Evolutionary conservation across 2,329 filamentous ascomycete genomes (phyloP), one percentile per base, ranked within the genome.

Genomic region (Colletotrichum sp.): DNA sequence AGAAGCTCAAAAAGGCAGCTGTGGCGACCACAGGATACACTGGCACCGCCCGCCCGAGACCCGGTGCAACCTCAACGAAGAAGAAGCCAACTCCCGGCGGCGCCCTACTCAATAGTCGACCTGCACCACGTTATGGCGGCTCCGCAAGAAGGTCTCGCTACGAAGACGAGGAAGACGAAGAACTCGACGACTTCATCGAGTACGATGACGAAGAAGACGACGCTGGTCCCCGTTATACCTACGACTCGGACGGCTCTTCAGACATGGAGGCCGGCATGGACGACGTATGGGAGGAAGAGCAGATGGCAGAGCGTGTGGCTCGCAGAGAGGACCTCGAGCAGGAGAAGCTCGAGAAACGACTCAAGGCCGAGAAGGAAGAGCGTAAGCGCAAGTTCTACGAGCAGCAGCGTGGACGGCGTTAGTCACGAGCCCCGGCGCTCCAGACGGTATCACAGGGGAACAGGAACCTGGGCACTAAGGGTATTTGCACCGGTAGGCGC

Each of bases 201-300:
- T 91, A 91, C 74, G 90, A 92, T 58, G 90, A 91, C 0, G 89
- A 90, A 7, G 84, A 82, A 3, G 79, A 80, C 36, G 79, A 78
- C 6, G 58, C 58, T 15, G 83, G 85, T 9, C 86, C 84, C 36
- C 84, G 85, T 8, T 89, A 90, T 76, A 88, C 87, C 64, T 93
- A 94, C 77, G 89, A 87, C 4, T 93, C 91, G 1, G 93, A 94
- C 70, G 91, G 82, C 8, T 94, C 93, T 7, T 95, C 93, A 8
- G 94, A 95, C 79, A 96, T 96, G 93, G 94, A 96, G 82, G 94
- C 93, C 3, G 94, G 93, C 39, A 82, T 93, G 48, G 93, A 93
- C 76, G 94, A 96, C 79, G 91, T 96, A 68, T 93, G 95, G 76
- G 86, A 89, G 43, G 94, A 96, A 82, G 94, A 96, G 82, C 86